Base-by-base conservation (phyloP, 495 filamentous ascomycete genomes). In the Xeromyces bisporus region DNA sequence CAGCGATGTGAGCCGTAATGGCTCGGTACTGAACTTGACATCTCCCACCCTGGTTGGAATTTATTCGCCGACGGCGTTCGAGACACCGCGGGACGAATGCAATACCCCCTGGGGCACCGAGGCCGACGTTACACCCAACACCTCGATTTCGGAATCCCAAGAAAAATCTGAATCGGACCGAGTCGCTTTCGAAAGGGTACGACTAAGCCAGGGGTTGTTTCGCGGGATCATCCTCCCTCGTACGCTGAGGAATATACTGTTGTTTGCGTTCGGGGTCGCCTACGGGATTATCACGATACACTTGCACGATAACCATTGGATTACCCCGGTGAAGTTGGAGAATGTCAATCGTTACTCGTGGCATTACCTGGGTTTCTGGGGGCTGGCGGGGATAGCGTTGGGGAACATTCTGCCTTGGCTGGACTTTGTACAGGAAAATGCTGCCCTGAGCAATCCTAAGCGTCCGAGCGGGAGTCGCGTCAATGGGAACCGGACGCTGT, bases 21-120 rank as follows among this genome's bases (percentile, higher is more conserved):
- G 73, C 30, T 93, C 85, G 2, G 65, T 81, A 16, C 66, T 87
- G 42, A 92, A 93, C 48, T 67, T 96, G 31, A 93, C 85, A 16
- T 74, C 79, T 9, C 81, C 80, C 2, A 93, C 89, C 1, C 70
- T 96, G 0, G 78, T 75, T 40, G 89, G 89, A 26, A 97, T 96
- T 48, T 96, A 89, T 58, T 67, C 71, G 7, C 80, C 75, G 9
- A 71, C 69, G 2, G 69, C 60, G 35, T 66, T 64, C 40, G 61
- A 62, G 35, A 58, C 50, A 25, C 51, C 47, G 18, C 58, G 60
- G 11, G 66, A 70, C 33, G 71, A 70, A 23, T 42, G 53, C 29
- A 21, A 21, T 9, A 56, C 58, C 24, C 69, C 80, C 21, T 86
- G 77, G 75, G 80, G 75, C 20, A 78, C 71, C 1, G 80, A 80